Evolutionary conservation across 805 yeast species (phyloP).

Genomic region (Cyberlindnera euphorbiiphila): DNA sequence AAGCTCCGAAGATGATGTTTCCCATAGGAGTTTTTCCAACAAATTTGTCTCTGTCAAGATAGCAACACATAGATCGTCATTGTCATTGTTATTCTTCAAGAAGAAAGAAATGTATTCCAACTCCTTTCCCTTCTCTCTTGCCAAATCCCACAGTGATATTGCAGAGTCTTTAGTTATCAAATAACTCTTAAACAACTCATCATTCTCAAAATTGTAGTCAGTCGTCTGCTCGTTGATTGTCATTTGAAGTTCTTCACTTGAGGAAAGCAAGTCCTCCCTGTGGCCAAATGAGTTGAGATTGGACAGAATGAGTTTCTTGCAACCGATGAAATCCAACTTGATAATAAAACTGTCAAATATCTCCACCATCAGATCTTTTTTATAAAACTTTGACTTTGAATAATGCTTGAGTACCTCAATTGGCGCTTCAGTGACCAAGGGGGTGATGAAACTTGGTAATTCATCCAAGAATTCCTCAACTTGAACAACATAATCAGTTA

Average conservation of each 20-base stretch:
- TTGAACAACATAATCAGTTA: slow-evolving; percentile 20
- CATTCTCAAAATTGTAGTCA: slow-evolving; percentile 28
- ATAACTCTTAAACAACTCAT: slow-evolving; percentile 26
- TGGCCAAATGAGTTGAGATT: slow-evolving; percentile 33
- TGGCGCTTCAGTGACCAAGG: slow-evolving; percentile 30
- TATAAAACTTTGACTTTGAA: slow-evolving; percentile 27
- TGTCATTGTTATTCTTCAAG: slow-evolving; percentile 14
- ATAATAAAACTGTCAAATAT: slow-evolving; percentile 30
- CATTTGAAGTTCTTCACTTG: slow-evolving; percentile 20
- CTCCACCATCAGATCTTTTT: slow-evolving; percentile 24
- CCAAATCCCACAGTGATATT: slow-evolving; percentile 30
- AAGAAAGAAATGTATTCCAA: slow-evolving; percentile 23
- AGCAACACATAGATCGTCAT: slow-evolving; percentile 12
- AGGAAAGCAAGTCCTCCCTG: slow-evolving; percentile 19
- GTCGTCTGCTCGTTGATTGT: slow-evolving; percentile 25
- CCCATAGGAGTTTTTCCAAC: slow-evolving; percentile 15
- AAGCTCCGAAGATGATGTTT: slow-evolving; percentile 6
- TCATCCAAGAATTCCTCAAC: slow-evolving; percentile 33
- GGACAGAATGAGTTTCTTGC: slow-evolving; percentile 27
- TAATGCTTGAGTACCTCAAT: slow-evolving; percentile 32
- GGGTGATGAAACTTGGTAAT: slow-evolving; percentile 33
- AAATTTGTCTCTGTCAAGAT: slow-evolving; percentile 15
- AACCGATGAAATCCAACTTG: slow-evolving; percentile 20
- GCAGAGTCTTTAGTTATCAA: slow-evolving; percentile 36
- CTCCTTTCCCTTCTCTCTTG: slow-evolving; percentile 21